Evolutionary conservation across 2,329 filamentous ascomycete species (phyloP).

Genomic region (Amylocarpus encephaloides): DNA sequence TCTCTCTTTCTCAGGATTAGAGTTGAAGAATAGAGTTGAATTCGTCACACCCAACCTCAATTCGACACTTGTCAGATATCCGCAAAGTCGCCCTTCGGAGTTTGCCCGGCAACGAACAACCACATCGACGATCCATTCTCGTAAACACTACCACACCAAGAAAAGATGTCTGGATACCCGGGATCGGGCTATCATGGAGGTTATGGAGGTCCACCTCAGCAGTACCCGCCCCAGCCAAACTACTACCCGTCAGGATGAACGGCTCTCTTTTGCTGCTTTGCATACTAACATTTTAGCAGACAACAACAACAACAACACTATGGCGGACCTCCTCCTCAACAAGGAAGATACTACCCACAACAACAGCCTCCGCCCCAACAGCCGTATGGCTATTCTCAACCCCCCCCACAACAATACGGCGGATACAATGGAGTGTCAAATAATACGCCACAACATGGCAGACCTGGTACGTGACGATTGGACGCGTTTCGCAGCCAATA

Average conservation of each 20-base stretch:
- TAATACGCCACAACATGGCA: conserved; percentile 41
- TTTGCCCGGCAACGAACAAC: conserved; percentile 13
- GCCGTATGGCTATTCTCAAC: conserved; percentile 31
- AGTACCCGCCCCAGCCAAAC: conserved; percentile 35
- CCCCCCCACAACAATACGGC: conserved; percentile 44
- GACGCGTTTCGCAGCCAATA: neutral
- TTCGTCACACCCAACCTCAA: neutral
- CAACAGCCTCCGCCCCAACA: conserved; percentile 41
- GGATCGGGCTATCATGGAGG: conserved; percentile 46
- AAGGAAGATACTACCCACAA: conserved; percentile 42
- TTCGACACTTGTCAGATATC: neutral
- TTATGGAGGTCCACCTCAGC: conserved; percentile 39
- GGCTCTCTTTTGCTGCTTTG: conserved; percentile 27
- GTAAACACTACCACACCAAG: neutral
- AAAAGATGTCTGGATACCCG: conserved; percentile 58
- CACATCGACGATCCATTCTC: conserved; percentile 1
- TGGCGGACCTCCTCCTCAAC: conserved; percentile 29
- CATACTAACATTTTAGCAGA: conserved; percentile 21
- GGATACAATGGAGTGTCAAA: conserved; percentile 33
- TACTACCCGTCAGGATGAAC: conserved; percentile 44
- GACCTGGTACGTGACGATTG: conserved; percentile 40
- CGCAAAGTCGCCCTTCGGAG: conserved; percentile 7
- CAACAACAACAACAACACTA: conserved; percentile 26
- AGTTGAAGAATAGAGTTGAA: neutral
- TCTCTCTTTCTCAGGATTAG: neutral